Evolutionary conservation across 805 yeast genomes (phyloP).

Genomic region (Metschnikowia borealis): DNA sequence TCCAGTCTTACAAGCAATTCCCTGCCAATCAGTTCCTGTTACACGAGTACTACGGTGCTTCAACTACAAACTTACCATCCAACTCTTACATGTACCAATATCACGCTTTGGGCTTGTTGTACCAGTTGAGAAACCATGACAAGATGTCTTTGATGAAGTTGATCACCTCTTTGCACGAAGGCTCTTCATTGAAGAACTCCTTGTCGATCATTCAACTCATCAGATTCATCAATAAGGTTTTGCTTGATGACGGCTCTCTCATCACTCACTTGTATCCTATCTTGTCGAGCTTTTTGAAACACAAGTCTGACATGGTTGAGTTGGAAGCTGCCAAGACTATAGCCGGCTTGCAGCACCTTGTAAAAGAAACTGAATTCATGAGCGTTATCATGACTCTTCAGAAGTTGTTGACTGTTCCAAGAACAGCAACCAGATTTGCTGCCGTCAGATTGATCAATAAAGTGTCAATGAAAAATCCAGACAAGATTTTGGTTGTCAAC

Average conservation of each 20-base stretch:
- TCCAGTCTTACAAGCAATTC: slow-evolving; percentile 55
- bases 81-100: slow-evolving; percentile 86
- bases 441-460: slow-evolving; percentile 88
- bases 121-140: slow-evolving; percentile 84
- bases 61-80: slow-evolving; percentile 51
- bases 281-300: slow-evolving; percentile 66
- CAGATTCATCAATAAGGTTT: slow-evolving; percentile 70
- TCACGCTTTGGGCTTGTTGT: slow-evolving; percentile 90
- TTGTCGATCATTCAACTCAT: slow-evolving; percentile 83
- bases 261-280: slow-evolving; percentile 57
- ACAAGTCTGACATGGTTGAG: slow-evolving; percentile 84
- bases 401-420: slow-evolving; percentile 75
- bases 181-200: slow-evolving; percentile 65
- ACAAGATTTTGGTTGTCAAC: slow-evolving; percentile 73
- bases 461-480: slow-evolving; percentile 78
- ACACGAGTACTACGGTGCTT: slow-evolving; percentile 53
- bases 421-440: slow-evolving; percentile 86
- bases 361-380: slow-evolving; percentile 62
- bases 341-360: slow-evolving; percentile 48
- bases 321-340: slow-evolving; percentile 86
- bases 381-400: slow-evolving; percentile 72
- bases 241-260: slow-evolving; percentile 67
- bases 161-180: slow-evolving; percentile 70
- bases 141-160: slow-evolving; percentile 90
- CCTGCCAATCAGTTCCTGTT: slow-evolving; percentile 47